A percentile compares a stretch with the other conserved stretches of the same genome.
Evolutionary conservation across 192 early-diverging fungal species (phyloP).

Genomic region (Glomus cerebriforme): DNA sequence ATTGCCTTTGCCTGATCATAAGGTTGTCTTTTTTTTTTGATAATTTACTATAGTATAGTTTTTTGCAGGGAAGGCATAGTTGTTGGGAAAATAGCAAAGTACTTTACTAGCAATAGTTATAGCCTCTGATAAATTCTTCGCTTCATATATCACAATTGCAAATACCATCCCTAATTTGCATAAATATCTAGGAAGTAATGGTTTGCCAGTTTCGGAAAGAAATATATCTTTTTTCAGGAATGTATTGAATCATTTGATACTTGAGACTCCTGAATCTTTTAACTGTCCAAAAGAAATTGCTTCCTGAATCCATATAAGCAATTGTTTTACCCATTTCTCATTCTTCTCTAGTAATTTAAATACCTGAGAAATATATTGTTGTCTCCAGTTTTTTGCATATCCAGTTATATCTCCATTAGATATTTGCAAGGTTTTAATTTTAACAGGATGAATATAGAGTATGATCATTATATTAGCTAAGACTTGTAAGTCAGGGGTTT

Average conservation of each 20-base stretch:
- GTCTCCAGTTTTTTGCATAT: slow-evolving; percentile 3
- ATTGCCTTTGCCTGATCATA: background rate
- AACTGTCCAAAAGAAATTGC: background rate
- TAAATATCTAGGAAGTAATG: no score
- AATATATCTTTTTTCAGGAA: slow-evolving; percentile 3
- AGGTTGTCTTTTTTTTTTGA: background rate
- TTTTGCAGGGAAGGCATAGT: slow-evolving; percentile 1
- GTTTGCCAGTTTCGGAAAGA: background rate
- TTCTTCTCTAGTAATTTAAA: slow-evolving; percentile 5
- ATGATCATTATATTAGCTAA: slow-evolving; percentile 23
- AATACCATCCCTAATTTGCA: slow-evolving; percentile 15
- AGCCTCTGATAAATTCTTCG: slow-evolving; percentile 18
- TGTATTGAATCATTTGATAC: slow-evolving; percentile 21
- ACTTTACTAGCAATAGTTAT: slow-evolving; percentile 3
- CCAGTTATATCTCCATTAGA: slow-evolving; percentile 2
- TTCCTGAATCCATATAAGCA: slow-evolving; percentile 10
- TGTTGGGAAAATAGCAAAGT: background rate
- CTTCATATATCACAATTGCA: background rate
- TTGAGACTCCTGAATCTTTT: slow-evolving; percentile 4
- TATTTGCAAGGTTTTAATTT: slow-evolving; percentile 27
- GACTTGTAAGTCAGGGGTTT: background rate
- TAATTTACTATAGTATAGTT: slow-evolving; percentile 23
- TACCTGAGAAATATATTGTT: background rate
- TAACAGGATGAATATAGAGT: slow-evolving; percentile 13
- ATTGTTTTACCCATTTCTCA: background rate